A percentile compares a stretch with the other conserved stretches of the same genome.
Conservation (phyloP, 2,329 filamentous ascomycete genomes). For the Grosmannia huntii region DNA sequence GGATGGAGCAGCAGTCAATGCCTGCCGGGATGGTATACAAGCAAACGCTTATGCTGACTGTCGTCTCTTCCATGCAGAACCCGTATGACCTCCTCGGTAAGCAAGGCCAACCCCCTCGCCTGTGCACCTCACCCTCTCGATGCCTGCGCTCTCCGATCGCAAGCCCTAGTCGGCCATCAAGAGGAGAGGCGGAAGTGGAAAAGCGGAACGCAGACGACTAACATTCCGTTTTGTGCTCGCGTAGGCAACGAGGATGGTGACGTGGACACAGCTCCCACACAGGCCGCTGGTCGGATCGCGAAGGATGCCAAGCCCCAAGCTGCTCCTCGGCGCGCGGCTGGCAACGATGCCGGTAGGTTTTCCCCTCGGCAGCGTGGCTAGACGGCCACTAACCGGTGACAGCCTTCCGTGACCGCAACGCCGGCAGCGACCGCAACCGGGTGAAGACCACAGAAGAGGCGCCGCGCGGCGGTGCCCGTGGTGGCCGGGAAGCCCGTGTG, state of each 20-base stretch:
- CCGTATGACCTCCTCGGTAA: conserved; percentile 97
- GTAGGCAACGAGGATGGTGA: conserved; percentile 51
- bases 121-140: neutral
- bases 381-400: neutral
- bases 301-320: conserved; percentile 68
- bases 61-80: conserved; percentile 48
- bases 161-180: neutral
- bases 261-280: conserved; percentile 73
- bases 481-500: conserved; percentile 50
- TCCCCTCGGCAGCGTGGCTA: neutral
- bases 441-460: conserved; percentile 62
- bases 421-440: conserved; percentile 72
- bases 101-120: neutral
- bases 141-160: neutral
- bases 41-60: neutral
- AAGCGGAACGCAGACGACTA: neutral
- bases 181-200: no score
- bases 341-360: conserved; percentile 75
- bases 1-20: neutral
- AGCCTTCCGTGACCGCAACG: conserved; percentile 86
- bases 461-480: conserved; percentile 41
- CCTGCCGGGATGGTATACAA: neutral
- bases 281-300: conserved; percentile 56
- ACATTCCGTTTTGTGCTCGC: conserved; percentile 10
- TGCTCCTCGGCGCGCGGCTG: conserved; percentile 42